Evolutionary conservation across 768 basidiomycete species (phyloP), one percentile per base, ranked within the genome.

Genomic region (Mycena galopus): DNA sequence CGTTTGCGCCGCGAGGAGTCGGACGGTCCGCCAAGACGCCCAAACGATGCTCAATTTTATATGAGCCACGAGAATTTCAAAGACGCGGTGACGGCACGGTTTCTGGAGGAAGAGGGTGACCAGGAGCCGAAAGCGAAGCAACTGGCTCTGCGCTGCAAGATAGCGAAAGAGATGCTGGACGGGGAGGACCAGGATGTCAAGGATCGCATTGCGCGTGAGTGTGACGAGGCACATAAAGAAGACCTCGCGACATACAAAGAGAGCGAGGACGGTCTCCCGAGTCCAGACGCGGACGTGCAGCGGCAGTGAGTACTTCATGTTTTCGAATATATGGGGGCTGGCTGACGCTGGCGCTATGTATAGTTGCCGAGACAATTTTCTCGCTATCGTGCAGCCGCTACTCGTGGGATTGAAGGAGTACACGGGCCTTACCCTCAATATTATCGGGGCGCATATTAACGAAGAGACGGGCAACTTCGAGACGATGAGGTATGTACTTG

Each of bases 381-480:
- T 33, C 21, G 65, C 39, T 2, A 58, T 39, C 0, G 42, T 67
- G 2, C 21, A 37, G 3, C 56, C 65, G 4, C 56, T 59, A 3
- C 37, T 58, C 17, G 25, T 10, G 29, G 56, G 56, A 0, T 30
- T 67, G 5, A 21, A 30, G 4, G 65, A 29, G 30, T 67, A 30
- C 39, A 67, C 65, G 14, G 65, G 65, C 1, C 58, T 58, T 16
- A 44, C 29, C 4, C n/a, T 67, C 6, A 67, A 67, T 21, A 17
- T 67, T 2, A 39, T 67, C 7, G 65, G 39, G 0, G 65, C 21
- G 7, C 29, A 42, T 3, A 21, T 67, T 19, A 14, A 21, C n/a
- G 65, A 29, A 6, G 55, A 37, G 35, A 37, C 35, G 4, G 11
- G 44, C 5, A 16, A 25, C 5, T 67, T 67, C 14, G 56, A 58